A percentile compares a stretch with the other conserved stretches of the same genome.
phyloP scores from a whole-genome alignment of 108 stramenopile species.

The Skeletonema grethae region DNA sequence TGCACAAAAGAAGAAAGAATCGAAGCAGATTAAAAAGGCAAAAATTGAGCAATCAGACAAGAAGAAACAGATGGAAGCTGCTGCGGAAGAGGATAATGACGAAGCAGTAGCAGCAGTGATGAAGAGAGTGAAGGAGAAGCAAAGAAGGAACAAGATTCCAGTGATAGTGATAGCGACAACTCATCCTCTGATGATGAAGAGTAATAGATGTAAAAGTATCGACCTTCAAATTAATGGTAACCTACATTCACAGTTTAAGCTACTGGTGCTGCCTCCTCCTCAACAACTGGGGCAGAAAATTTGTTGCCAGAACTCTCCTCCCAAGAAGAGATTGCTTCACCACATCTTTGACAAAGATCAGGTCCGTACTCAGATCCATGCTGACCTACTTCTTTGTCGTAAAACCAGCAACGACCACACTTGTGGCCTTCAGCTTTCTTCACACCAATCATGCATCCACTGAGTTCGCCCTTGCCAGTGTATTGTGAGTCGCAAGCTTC shows the following conservation, averaged over 20 bases:
- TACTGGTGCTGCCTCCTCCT: constrained; percentile 53
- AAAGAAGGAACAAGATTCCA: constrained; percentile 1
- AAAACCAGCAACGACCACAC: constrained; percentile 93
- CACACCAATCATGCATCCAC: constrained; percentile 84
- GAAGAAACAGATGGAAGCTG: neutral
- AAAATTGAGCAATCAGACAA: constrained; percentile 8
- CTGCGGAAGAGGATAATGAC: constrained; percentile 3
- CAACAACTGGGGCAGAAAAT: constrained; percentile 53
- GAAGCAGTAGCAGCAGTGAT: neutral
- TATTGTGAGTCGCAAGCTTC: constrained; percentile 66
- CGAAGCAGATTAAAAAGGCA: constrained; percentile 11
- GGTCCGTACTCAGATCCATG: constrained; percentile 49
- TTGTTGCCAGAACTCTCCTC: constrained; percentile 64
- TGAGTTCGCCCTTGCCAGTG: constrained; percentile 59
- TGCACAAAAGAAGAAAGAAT: constrained; percentile 11
- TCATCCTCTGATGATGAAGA: constrained; percentile 12
- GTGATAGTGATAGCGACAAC: constrained; percentile 7
- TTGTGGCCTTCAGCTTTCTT: constrained; percentile 78
- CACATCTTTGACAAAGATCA: constrained; percentile 89
- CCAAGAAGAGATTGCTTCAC: constrained; percentile 78
- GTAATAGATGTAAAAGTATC: neutral
- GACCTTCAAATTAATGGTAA: neutral
- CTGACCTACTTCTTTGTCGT: constrained; percentile 76
- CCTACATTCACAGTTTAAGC: constrained; percentile 21
- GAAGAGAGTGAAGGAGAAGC: constrained; percentile 5